Conservation (phyloP, 2,329 filamentous ascomycete species). For the Xylaria sp. region DNA sequence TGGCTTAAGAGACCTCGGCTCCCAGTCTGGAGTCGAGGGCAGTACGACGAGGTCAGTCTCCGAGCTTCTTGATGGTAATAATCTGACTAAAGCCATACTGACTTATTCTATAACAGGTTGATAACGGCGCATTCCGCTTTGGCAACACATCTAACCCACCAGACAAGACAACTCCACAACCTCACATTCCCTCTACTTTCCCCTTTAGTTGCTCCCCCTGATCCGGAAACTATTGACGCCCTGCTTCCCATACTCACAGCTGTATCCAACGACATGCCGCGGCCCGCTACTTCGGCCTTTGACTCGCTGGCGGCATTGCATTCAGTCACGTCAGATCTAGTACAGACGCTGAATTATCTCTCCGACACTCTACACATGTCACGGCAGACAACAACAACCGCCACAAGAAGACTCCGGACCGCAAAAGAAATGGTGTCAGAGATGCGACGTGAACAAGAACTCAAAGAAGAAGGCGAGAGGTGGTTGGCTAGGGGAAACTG, state of each 20-base stretch:
- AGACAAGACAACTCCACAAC: constrained; percentile 79
- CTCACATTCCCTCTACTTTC: constrained; percentile 77
- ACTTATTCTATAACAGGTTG: constrained; percentile 61
- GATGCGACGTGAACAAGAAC: constrained; percentile 83
- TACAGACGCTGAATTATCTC: constrained; percentile 84
- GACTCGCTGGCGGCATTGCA: constrained; percentile 76
- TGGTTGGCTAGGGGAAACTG: constrained; percentile 88
- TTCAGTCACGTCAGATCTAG: constrained; percentile 75
- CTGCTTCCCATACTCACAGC: constrained; percentile 75
- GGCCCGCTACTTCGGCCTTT: constrained; percentile 70
- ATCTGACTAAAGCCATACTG: constrained; percentile 21
- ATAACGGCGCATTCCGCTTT: constrained; percentile 81
- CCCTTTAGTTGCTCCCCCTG: constrained; percentile 71
- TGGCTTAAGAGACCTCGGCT: constrained; percentile 76
- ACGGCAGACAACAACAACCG: constrained; percentile 85
- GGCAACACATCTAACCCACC: constrained; percentile 78
- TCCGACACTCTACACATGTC: constrained; percentile 96
- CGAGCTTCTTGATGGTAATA: constrained; percentile 4
- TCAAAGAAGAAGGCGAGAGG: constrained; percentile 81
- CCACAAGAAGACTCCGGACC: constrained; percentile 80
- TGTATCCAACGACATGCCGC: constrained; percentile 74
- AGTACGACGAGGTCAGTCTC: constrained; percentile 72
- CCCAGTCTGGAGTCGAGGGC: constrained; percentile 77
- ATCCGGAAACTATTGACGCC: constrained; percentile 73
- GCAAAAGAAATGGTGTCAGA: constrained; percentile 89